A percentile compares a stretch with the other conserved stretches of the same genome.
Evolutionary conservation across 2,329 filamentous ascomycete genomes (phyloP).

Genomic region (Sarocladiaceae sp.): DNA sequence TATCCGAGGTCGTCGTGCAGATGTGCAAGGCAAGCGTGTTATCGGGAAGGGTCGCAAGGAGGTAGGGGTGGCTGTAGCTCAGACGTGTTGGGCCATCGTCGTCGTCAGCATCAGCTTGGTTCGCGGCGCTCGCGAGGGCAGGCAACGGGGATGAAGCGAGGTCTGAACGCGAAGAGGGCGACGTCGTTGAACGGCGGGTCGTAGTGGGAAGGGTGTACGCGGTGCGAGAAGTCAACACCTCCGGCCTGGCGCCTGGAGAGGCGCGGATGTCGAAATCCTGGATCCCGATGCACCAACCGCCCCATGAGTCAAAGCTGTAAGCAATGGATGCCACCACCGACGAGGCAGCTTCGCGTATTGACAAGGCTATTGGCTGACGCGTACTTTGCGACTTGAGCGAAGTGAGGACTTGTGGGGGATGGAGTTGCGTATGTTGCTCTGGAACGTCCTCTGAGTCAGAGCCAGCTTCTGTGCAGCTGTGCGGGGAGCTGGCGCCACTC

Average conservation of each 20-base stretch:
- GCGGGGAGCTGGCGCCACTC: not conserved
- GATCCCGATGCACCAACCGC: slow-evolving; percentile 85
- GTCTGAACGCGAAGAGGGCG: slow-evolving; percentile 11
- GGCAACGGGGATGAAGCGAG: slow-evolving; percentile 5
- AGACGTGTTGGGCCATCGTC: slow-evolving; percentile 51
- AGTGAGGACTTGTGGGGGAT: slow-evolving; percentile 50
- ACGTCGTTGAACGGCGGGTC: slow-evolving; percentile 16
- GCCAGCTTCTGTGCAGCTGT: not conserved
- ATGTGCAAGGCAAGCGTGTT: slow-evolving; percentile 82
- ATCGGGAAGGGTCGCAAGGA: slow-evolving; percentile 76
- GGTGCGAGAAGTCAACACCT: slow-evolving; percentile 28
- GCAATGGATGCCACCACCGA: slow-evolving; percentile 76
- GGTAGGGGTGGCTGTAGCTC: slow-evolving; percentile 74
- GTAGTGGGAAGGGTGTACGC: slow-evolving; percentile 28
- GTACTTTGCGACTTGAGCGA: slow-evolving; percentile 77
- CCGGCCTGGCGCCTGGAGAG: slow-evolving; percentile 19
- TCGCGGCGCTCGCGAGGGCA: not conserved
- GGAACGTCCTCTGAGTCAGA: not conserved
- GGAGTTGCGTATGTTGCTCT: slow-evolving; percentile 12
- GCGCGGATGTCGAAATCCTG: slow-evolving; percentile 69
- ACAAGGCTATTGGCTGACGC: slow-evolving; percentile 72
- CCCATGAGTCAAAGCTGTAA: slow-evolving; percentile 72
- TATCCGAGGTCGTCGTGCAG: slow-evolving; percentile 63
- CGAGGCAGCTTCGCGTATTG: slow-evolving; percentile 57
- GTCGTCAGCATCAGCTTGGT: slow-evolving; percentile 12